phyloP scores from a whole-genome alignment of 352 stramenopile species.

The Globisporangium irregulare region DNA sequence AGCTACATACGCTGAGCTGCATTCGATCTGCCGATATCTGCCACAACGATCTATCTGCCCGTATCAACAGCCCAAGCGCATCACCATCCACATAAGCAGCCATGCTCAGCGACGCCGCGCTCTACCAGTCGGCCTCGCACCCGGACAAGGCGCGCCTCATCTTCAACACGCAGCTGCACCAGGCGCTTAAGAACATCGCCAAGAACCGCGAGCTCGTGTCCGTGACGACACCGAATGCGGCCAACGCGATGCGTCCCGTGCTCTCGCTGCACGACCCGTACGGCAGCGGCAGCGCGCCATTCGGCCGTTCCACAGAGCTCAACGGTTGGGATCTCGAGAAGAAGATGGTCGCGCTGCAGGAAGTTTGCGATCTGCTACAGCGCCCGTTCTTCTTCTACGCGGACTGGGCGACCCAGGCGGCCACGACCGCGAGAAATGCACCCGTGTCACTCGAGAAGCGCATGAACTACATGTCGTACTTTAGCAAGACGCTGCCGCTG shows the following conservation, averaged over 20 bases:
- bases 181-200: conserved; percentile 66
- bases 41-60: neutral
- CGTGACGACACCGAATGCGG: conserved; percentile 17
- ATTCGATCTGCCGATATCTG: neutral
- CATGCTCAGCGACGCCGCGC: conserved; percentile 39
- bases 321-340: conserved; percentile 81
- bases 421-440: conserved; percentile 18
- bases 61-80: too few species aligned
- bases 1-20: neutral
- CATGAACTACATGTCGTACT: conserved; percentile 60
- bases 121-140: conserved; percentile 44
- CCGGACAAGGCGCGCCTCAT: conserved; percentile 56
- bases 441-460: conserved; percentile 36
- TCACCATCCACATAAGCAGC: neutral
- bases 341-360: conserved; percentile 63
- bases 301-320: conserved; percentile 40
- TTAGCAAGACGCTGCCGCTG: conserved; percentile 73
- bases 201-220: conserved; percentile 53
- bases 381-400: conserved; percentile 75
- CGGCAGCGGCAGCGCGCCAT: conserved; percentile 16
- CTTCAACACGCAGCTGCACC: conserved; percentile 73
- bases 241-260: conserved; percentile 31
- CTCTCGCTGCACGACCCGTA: conserved; percentile 31
- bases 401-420: conserved; percentile 45
- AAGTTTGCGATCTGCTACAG: conserved; percentile 60